A percentile compares a stretch with the other conserved stretches of the same genome.
Evolutionary conservation across 2,329 filamentous ascomycete genomes (phyloP).

Genomic region (Rhinocladiella mackenziei): DNA sequence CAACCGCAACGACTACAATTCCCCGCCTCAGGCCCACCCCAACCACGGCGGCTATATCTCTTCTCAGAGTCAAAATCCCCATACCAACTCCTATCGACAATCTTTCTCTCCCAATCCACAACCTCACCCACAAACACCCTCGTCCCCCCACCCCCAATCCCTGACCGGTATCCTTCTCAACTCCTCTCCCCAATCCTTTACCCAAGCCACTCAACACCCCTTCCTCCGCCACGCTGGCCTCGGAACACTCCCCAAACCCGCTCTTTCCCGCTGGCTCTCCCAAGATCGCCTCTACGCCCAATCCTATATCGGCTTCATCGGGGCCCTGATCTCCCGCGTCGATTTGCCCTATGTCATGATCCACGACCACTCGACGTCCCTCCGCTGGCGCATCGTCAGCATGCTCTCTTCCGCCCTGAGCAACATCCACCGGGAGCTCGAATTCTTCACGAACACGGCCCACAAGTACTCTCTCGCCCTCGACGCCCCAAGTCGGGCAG

Average conservation of each 20-base stretch:
- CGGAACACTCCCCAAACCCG: constrained; percentile 55
- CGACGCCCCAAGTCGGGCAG: constrained; percentile 24
- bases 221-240: constrained; percentile 64
- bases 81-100: constrained; percentile 2
- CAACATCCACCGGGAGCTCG: constrained; percentile 64
- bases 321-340: constrained; percentile 60
- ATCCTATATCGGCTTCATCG: constrained; percentile 64
- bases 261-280: constrained; percentile 63
- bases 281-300: constrained; percentile 70
- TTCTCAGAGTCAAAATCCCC: neutral
- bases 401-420: constrained; percentile 62
- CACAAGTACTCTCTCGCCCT: constrained; percentile 56
- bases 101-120: neutral
- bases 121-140: too few species aligned
- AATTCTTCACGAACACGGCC: constrained; percentile 64
- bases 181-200: constrained; percentile 14
- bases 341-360: constrained; percentile 49
- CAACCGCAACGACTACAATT: neutral
- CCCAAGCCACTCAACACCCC: constrained; percentile 55
- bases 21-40: neutral
- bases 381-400: constrained; percentile 56
- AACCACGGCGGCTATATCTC: too few species aligned
- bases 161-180: constrained; percentile 23
- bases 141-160: constrained; percentile 5
- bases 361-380: constrained; percentile 33